Base-by-base conservation (phyloP, 1,284 basidiomycete genomes). In the Trichosporon asahii region DNA sequence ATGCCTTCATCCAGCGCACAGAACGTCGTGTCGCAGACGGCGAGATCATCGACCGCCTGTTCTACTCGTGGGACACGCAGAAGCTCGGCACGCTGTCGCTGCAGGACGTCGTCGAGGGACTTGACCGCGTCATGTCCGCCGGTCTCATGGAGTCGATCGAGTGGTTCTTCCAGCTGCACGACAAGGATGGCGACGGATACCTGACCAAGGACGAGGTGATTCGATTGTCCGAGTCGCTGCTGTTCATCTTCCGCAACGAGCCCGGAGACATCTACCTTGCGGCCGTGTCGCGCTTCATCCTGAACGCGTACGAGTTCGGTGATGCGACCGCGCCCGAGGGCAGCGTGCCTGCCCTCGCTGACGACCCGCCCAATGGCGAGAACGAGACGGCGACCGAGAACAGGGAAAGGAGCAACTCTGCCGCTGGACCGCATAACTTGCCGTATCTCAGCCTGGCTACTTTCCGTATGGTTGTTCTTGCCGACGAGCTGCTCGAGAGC, bases 171-270 rank as follows among this genome's bases (percentile, higher is more conserved):
- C 91, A 92, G 75, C 83, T 99, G 75, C 94, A 98, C 76, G 95
- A 98, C 85, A 95, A 95, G 83, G 91, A 98, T 82, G 94, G 93
- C 74, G 95, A 98, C 78, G 94, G 94, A 0, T 95, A 87, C 79
- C 85, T 99, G 72, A 96, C 95, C 2, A 98, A 96, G 83, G 95
- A 98, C 78, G 96, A 99, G 82, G 93, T 98, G 33, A 85, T 99
- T 75, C 85, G 87, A 66, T 85, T 99, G 49, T 98, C 95, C 2
- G 95, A 98, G 83, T 93, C 94, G 18, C 87, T 99, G 66, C 85
- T 99, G 83, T 96, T 96, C 84, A 97, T 99, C 77, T 99, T 99
- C 89, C 90, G 97, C 29, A 95, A 91, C 82, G 97, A 99, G 84
- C 88, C 95, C 15, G 96, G 97, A 11, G 97, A 99, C 81, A 93